Evolutionary conservation across 2,329 filamentous ascomycete genomes (phyloP), one percentile per base, ranked within the genome.

Genomic region (Thelonectria discophora): DNA sequence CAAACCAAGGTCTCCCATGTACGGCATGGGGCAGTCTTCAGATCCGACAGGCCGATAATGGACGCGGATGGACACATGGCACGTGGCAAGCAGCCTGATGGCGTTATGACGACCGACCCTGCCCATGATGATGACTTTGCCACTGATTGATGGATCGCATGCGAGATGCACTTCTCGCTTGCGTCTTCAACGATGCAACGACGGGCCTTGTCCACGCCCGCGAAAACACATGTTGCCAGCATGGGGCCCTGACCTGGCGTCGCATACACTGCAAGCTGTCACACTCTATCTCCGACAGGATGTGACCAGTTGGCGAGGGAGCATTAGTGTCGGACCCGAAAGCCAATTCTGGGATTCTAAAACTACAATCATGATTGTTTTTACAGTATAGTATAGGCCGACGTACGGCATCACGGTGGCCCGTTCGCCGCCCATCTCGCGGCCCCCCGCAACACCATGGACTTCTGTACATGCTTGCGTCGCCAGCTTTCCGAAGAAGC

Each of bases 311-410:
- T 60, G 45, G 48, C 60, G 27, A 65, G 46, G 53, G 40, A 49
- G 60, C 57, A 51, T 51, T 58, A 62, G 49, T 55, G 52, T 43
- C 65, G 40, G 57, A 37, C 43, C 34, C 52, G 63, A 64, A 58
- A 60, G 57, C 62, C 60, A 58, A 46, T 63, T 49, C 57, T 50
- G 55, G 60, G 57, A 51, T 70, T 62, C 60, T 72, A 72, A 70
- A 70, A 72, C 69, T 72, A 72, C 69, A 72, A 61, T 52, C 64
- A 63, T 50, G 57, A 46, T 65, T 72, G 67, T 65, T 72, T 71
- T 52, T 72, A 72, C 70, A 72, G 51, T 72, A 72, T 67, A 72
- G 55, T 61, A 53, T 49, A 63, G 42, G 61, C 54, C 49, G 65
- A 60, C 54, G 52, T 63, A 53, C 34, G 52, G 57, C 47, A 45